Evolutionary conservation across 1,284 basidiomycete genomes (phyloP).

Genomic region (Ceratobasidium sp.): DNA sequence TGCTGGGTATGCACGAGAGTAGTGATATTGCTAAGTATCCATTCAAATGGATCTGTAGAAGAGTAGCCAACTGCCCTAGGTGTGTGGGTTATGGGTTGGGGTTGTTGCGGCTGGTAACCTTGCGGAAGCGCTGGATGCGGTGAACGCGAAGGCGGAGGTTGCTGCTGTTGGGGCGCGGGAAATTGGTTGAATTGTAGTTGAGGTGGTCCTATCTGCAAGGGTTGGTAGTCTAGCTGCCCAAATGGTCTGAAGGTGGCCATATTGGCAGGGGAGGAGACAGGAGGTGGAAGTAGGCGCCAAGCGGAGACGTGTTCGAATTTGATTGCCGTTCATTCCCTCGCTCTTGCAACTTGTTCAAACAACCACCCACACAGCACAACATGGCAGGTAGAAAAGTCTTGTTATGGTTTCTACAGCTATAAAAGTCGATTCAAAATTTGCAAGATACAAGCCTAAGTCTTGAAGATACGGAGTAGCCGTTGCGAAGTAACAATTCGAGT

Average conservation of each 20-base stretch:
- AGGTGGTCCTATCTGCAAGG: conserved; percentile 1
- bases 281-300: not conserved
- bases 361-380: not conserved
- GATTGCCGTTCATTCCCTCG: not conserved
- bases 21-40: not conserved
- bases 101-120: not conserved
- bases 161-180: not conserved
- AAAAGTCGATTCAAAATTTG: not conserved
- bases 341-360: not conserved
- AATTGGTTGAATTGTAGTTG: conserved; percentile 1
- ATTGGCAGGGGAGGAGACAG: not conserved
- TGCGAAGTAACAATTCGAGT: conserved; percentile 86
- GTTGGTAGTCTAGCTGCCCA: conserved; percentile 10
- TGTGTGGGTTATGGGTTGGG: not conserved
- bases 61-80: not conserved
- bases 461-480: conserved; percentile 82
- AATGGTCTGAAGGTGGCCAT: not conserved
- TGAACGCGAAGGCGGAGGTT: conserved; percentile 1
- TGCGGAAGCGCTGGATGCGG: conserved; percentile 3
- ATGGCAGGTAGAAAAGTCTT: not conserved
- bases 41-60: conserved; percentile 6
- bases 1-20: conserved; percentile 15
- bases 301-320: conserved; percentile 6
- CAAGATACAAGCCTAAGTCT: conserved; percentile 57
- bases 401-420: not conserved